Evolutionary conservation across 2,329 filamentous ascomycete species (phyloP), one percentile per base, ranked within the genome.

Genomic region (Saccharata proteae): DNA sequence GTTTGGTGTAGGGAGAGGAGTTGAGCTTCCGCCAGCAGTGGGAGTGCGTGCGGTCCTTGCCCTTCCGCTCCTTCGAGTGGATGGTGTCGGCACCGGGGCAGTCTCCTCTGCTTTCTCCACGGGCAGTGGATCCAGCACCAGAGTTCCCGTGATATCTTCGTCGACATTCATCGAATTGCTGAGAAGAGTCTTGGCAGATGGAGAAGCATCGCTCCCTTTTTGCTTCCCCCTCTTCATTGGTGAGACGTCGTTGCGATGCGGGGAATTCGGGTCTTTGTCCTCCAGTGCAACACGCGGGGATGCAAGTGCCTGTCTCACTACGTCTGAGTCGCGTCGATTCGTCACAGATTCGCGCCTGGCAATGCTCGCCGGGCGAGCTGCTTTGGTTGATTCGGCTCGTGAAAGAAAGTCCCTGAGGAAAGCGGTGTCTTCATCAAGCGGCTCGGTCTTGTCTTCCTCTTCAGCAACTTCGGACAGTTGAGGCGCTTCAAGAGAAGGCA

Each of bases 381-480:
- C 48, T 41, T 62, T 65, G 39, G 50, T 63, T 17, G 61, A 56
- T n/a, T 57, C 60, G n/a, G 61, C 61, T 6, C 62, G 59, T 12
- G 48, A 61, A 24, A 67, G 52, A 39, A 66, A 67, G 20, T 63
- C 61, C 37, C 62, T 62, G 4, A 67, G 47, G 11, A 65, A 44
- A 1, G 61, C 62, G 6, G 63, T 66, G 37, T 67, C 63, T 33
- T 64, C 61, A 22, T 58, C 47, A 38, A 65, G 28, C 43, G 54
- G 37, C 35, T 56, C 41, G 13, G 47, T 48, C 38, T 40, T 32
- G 40, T 46, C 36, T 16, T 55, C 51, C n/a, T 38, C 16, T 30
- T 8, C n/a, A n/a, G n/a, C n/a, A n/a, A n/a, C n/a, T n/a, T n/a
- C n/a, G n/a, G n/a, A n/a, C n/a, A n/a, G n/a, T n/a, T n/a, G n/a